Percentiles rank a stretch among this genome's conserved stretches.
Conservation (phyloP, 1,139 yeast species). For the Lodderomyces metapsilosis region DNA sequence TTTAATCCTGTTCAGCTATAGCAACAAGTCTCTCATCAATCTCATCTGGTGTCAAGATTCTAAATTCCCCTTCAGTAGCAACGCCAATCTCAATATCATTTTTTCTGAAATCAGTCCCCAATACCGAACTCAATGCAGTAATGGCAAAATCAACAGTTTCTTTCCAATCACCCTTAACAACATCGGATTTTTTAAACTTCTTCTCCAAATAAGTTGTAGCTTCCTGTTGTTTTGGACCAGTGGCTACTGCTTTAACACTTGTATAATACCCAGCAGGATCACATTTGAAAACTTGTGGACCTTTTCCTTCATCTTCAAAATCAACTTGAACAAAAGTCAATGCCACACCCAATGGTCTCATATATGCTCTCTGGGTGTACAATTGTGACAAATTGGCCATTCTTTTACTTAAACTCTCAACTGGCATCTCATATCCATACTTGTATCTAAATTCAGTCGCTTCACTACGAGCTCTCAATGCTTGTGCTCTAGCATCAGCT, state of each 20-base stretch:
- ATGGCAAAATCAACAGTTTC: conserved; percentile 88
- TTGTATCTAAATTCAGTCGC: conserved; percentile 94
- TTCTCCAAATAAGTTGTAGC: conserved; percentile 89
- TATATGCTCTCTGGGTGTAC: conserved; percentile 97
- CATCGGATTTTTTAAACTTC: conserved; percentile 75
- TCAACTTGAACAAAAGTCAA: conserved; percentile 79
- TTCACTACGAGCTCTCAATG: conserved; percentile 85
- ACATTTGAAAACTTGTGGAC: conserved; percentile 89
- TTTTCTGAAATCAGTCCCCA: conserved; percentile 91
- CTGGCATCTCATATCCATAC: conserved; percentile 96
- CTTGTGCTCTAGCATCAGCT: conserved; percentile 93
- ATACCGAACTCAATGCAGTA: conserved; percentile 75
- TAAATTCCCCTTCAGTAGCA: conserved; percentile 69
- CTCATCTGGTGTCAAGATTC: conserved; percentile 74
- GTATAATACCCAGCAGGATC: conserved; percentile 98
- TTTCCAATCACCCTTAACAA: conserved; percentile 83
- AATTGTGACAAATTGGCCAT: conserved; percentile 94
- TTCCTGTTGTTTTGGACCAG: conserved; percentile 98
- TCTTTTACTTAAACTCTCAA: conserved; percentile 88
- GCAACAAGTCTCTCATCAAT: conserved; percentile 91
- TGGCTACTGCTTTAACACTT: conserved; percentile 88
- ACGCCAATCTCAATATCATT: conserved; percentile 93
- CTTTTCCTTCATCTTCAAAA: conserved; percentile 72
- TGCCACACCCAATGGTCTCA: conserved; percentile 96
- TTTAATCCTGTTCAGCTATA: conserved; percentile 93